Conservation (phyloP, 257 asterid genomes). For the Plantago ovata region DNA sequence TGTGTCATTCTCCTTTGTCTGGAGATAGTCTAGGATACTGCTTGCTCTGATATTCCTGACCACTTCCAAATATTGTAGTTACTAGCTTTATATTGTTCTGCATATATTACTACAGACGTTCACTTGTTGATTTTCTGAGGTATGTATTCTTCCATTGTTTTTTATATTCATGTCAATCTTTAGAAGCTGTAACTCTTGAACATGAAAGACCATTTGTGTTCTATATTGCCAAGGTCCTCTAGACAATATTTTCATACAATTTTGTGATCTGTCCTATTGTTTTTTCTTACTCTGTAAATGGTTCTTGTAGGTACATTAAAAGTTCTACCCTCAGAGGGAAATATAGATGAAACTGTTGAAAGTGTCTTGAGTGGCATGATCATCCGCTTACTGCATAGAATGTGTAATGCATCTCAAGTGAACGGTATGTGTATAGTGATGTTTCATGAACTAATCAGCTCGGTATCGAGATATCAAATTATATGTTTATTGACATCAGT, state of each 20-base stretch:
- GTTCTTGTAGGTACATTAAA: slow-evolving; percentile 58
- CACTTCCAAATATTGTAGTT: neutral
- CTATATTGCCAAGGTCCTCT: neutral
- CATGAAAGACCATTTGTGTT: slow-evolving; percentile 7
- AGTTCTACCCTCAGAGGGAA: slow-evolving; percentile 37
- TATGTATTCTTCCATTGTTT: no score
- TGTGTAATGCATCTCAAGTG: slow-evolving; percentile 50
- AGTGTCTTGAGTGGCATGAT: slow-evolving; percentile 67
- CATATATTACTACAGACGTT: neutral
- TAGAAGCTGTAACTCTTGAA: slow-evolving; percentile 8
- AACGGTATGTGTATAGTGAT: slow-evolving; percentile 41
- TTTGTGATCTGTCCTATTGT: neutral
- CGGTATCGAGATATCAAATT: no score
- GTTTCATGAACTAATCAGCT: neutral
- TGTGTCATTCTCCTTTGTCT: neutral
- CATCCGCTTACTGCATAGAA: slow-evolving; percentile 58
- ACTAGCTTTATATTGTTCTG: neutral
- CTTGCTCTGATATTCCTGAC: neutral
- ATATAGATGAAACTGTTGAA: slow-evolving; percentile 44
- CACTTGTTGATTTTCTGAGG: no score
- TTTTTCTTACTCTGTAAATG: slow-evolving; percentile 15
- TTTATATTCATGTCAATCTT: slow-evolving; percentile 6
- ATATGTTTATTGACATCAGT: neutral
- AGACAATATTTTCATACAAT: slow-evolving; percentile 10
- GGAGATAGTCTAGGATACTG: slow-evolving; percentile 2